phyloP scores from a whole-genome alignment of 2,329 filamentous ascomycete species.

The Chaetomium globosum region DNA sequence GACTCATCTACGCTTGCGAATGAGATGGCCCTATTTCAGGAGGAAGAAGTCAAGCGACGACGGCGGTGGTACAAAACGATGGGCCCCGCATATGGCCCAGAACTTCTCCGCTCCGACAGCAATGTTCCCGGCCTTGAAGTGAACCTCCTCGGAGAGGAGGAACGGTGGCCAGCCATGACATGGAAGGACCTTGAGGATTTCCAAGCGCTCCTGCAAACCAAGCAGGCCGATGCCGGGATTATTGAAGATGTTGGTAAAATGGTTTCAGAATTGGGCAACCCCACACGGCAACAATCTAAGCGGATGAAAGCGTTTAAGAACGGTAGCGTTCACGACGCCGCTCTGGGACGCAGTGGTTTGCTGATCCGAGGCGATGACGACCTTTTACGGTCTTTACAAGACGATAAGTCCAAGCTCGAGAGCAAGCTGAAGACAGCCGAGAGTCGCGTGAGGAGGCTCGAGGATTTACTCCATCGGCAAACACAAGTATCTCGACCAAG shows the following conservation, averaged over 20 bases:
- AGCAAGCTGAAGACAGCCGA: constrained; percentile 79
- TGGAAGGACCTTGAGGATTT: constrained; percentile 79
- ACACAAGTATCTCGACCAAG: constrained; percentile 59
- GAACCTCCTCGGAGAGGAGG: constrained; percentile 77
- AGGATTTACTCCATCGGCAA: constrained; percentile 89
- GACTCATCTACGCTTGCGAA: constrained; percentile 88
- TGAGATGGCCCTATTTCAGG: constrained; percentile 87
- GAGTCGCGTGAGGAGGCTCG: constrained; percentile 85
- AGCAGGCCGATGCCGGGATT: constrained; percentile 66
- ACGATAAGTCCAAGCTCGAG: constrained; percentile 76
- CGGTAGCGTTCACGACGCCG: constrained; percentile 90
- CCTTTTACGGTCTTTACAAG: constrained; percentile 72
- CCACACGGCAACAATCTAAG: constrained; percentile 83
- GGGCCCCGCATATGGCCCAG: constrained; percentile 70
- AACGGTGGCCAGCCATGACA: constrained; percentile 75
- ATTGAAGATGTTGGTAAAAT: constrained; percentile 74
- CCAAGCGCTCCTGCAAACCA: constrained; percentile 64
- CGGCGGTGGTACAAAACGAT: constrained; percentile 89
- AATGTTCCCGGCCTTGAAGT: constrained; percentile 79
- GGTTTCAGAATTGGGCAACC: constrained; percentile 75
- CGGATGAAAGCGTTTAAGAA: constrained; percentile 94
- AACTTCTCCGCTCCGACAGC: constrained; percentile 63
- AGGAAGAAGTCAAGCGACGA: constrained; percentile 86
- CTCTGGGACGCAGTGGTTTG: constrained; percentile 81
- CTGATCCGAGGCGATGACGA: constrained; percentile 88